A percentile compares a stretch with the other conserved stretches of the same genome.
Evolutionary conservation across 2,329 filamentous ascomycete genomes (phyloP).

Genomic region (Sclerotinia glacialis): DNA sequence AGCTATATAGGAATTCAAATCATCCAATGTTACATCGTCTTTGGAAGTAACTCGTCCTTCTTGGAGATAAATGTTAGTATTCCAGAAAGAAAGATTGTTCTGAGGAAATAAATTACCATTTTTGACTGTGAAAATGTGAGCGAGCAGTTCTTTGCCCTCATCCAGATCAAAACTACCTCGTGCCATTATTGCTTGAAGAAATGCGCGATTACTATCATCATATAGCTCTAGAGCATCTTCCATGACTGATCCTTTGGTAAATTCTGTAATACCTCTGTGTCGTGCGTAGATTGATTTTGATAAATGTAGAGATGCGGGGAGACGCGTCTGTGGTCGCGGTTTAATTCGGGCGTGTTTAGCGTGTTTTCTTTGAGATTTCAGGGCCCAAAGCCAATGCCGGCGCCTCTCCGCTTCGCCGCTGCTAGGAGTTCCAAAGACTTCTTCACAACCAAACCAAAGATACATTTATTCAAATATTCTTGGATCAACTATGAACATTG

Average conservation of each 20-base stretch:
- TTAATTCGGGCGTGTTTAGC: constrained; percentile 5
- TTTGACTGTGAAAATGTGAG: constrained; percentile 63
- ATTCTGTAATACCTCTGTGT: neutral
- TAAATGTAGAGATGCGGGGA: neutral
- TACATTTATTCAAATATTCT: neutral
- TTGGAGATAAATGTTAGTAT: neutral
- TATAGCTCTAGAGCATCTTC: constrained; percentile 25
- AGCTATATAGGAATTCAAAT: constrained; percentile 67
- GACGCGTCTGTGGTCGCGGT: constrained; percentile 16
- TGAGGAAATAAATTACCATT: constrained; percentile 27
- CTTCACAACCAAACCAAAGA: neutral
- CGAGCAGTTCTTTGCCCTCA: constrained; percentile 71
- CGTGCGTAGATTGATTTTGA: neutral
- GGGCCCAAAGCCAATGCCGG: neutral
- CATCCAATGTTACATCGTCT: constrained; percentile 64
- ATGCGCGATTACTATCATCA: constrained; percentile 72
- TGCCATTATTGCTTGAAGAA: constrained; percentile 84
- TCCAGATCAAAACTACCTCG: constrained; percentile 73
- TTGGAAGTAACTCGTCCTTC: constrained; percentile 49
- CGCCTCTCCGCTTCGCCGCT: no score
- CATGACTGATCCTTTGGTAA: neutral
- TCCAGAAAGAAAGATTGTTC: neutral
- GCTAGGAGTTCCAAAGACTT: no score
- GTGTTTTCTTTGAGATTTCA: neutral
- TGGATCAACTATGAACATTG: neutral